Evolutionary conservation across 2,329 filamentous ascomycete genomes (phyloP).

Genomic region (Chaetothyriales sp.): DNA sequence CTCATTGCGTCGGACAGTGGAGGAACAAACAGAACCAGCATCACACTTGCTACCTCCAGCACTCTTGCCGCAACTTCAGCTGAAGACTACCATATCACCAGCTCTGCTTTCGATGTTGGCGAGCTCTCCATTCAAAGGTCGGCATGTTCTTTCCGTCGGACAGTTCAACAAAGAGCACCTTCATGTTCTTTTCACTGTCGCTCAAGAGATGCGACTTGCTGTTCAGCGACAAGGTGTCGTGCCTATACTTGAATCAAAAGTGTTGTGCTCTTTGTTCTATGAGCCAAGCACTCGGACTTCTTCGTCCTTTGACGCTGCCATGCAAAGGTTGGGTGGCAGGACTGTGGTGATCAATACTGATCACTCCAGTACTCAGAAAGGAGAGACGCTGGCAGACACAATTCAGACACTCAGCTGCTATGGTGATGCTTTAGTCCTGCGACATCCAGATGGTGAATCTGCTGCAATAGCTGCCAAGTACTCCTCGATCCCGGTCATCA

Average conservation of each 20-base stretch:
- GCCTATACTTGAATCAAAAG: slow-evolving; percentile 68
- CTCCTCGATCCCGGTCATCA: slow-evolving; percentile 84
- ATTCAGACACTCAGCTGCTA: slow-evolving; percentile 90
- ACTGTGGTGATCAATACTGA: slow-evolving; percentile 70
- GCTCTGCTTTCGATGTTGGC: slow-evolving; percentile 59
- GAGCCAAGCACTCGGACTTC: slow-evolving; percentile 95
- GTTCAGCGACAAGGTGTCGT: slow-evolving; percentile 86
- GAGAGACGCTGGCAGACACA: slow-evolving; percentile 84
- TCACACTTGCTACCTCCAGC: slow-evolving; percentile 4
- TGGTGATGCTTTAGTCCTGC: slow-evolving; percentile 86
- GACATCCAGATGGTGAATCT: slow-evolving; percentile 72
- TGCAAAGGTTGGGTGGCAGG: slow-evolving; percentile 90
- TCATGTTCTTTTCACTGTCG: slow-evolving; percentile 87
- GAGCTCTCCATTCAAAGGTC: slow-evolving; percentile 73
- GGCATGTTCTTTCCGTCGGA: slow-evolving; percentile 81
- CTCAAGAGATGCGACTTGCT: slow-evolving; percentile 91
- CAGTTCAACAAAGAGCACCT: slow-evolving; percentile 80
- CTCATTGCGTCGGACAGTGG: slow-evolving; percentile 8
- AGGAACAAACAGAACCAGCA: slow-evolving; percentile 14
- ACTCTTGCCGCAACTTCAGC: slow-evolving; percentile 36
- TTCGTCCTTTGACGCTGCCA: slow-evolving; percentile 89
- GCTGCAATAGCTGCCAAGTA: slow-evolving; percentile 74
- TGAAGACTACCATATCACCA: slow-evolving; percentile 41
- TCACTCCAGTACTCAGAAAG: slow-evolving; percentile 83
- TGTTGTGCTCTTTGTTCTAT: slow-evolving; percentile 90